Conservation (phyloP, 2,329 filamentous ascomycete species). For the Pseudogymnoascus sp. region DNA sequence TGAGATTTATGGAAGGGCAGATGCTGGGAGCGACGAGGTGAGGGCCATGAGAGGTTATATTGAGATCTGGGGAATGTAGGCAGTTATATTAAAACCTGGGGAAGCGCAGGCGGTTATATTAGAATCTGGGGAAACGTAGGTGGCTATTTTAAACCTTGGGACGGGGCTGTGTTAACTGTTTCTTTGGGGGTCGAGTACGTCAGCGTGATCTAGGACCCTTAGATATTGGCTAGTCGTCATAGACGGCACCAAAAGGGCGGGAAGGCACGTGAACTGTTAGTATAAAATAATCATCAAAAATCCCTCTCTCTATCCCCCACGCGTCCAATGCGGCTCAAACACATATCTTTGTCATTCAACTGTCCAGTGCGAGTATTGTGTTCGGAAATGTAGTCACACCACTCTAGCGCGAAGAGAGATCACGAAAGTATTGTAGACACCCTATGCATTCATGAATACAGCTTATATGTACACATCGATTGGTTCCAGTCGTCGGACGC, state of each 20-base stretch:
- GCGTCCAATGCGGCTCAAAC: neutral
- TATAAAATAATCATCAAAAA: neutral
- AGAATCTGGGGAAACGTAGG: neutral
- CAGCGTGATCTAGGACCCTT: slow-evolving; percentile 4
- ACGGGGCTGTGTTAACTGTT: neutral
- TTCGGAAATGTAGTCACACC: neutral
- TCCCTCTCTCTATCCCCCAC: neutral
- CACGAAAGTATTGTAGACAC: neutral
- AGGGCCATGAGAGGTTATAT: too few relatives aligned
- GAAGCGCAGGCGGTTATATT: neutral
- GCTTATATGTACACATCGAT: slow-evolving; percentile 10
- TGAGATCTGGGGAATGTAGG: neutral
- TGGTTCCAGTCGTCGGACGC: slow-evolving; percentile 5
- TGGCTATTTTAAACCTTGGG: neutral
- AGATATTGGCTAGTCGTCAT: neutral
- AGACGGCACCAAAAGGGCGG: neutral
- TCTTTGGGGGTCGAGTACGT: neutral
- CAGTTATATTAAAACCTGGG: neutral
- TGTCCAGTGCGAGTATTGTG: neutral
- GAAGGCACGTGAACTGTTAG: neutral
- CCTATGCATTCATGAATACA: slow-evolving; percentile 10
- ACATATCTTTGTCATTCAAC: neutral
- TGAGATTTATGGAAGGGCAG: neutral
- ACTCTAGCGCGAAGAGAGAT: neutral
- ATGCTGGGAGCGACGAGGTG: neutral